These are phyloP conservation scores for Opeltia flavorubescens DNA, from an alignment of 495 filamentous ascomycete species.

Conservation along the genomic window DNA sequence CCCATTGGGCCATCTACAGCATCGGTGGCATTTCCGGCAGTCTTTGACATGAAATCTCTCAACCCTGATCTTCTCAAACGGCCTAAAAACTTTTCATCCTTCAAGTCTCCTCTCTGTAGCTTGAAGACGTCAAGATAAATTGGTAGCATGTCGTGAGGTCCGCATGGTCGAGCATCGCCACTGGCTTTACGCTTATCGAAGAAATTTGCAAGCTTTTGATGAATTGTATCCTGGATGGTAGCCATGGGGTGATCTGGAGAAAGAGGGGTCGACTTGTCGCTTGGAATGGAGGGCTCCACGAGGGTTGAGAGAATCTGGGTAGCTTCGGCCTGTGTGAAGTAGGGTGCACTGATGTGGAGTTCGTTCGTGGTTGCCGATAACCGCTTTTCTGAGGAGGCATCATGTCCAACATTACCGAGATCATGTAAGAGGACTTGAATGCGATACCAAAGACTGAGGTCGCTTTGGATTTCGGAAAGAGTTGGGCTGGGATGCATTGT, in stretches of 20 bases:
- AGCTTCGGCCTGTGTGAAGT: constrained; percentile 17
- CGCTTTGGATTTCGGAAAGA: background rate
- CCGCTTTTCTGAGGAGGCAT: constrained; percentile 12
- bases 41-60: constrained; percentile 2
- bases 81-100: constrained; percentile 7
- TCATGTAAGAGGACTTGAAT: constrained; percentile 12
- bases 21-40: too few species aligned
- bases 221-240: constrained; percentile 17
- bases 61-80: constrained; percentile 7
- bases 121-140: constrained; percentile 6
- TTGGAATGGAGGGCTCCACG: constrained; percentile 2
- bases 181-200: constrained; percentile 20
- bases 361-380: constrained; percentile 16
- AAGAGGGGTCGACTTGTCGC: constrained; percentile 4
- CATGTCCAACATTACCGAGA: constrained; percentile 6
- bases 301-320: constrained; percentile 10
- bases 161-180: constrained; percentile 18
- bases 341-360: constrained; percentile 20
- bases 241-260: background rate
- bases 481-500: too few species aligned
- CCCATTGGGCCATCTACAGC: too few species aligned
- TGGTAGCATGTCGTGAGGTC: constrained; percentile 11
- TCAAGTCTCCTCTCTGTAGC: constrained; percentile 2
- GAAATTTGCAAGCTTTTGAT: constrained; percentile 14
- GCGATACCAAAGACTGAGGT: constrained; percentile 6